Conservation (phyloP, 2,329 filamentous ascomycete species). For the Coleophoma crateriformis region DNA sequence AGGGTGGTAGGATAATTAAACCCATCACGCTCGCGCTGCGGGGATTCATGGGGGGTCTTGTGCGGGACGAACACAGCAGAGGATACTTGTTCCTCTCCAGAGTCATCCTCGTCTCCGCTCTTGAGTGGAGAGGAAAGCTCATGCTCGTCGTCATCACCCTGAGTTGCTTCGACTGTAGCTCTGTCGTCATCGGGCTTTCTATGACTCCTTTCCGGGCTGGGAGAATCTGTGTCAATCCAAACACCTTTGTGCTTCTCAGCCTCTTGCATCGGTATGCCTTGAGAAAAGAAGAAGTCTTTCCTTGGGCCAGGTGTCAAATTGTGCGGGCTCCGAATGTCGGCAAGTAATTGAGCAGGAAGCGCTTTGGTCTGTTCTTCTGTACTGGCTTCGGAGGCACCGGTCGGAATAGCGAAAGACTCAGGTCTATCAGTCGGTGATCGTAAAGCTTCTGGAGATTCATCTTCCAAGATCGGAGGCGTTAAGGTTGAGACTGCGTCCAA, state of each 20-base stretch:
- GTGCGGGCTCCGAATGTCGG: constrained; percentile 24
- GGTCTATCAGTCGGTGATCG: constrained; percentile 8
- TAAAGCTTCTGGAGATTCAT: background rate
- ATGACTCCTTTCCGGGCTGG: background rate
- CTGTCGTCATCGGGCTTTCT: too few species aligned
- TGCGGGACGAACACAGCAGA: constrained; percentile 80
- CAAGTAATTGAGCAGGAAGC: constrained; percentile 23
- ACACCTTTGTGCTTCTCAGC: constrained; percentile 17
- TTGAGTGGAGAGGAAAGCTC: constrained; percentile 10
- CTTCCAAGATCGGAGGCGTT: background rate
- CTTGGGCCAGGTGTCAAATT: constrained; percentile 23
- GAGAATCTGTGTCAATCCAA: constrained; percentile 1
- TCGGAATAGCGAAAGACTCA: constrained; percentile 20
- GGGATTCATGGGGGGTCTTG: constrained; percentile 44
- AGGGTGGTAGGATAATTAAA: constrained; percentile 3
- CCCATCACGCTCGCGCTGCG: constrained; percentile 24
- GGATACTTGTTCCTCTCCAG: constrained; percentile 80
- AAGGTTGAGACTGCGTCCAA: background rate
- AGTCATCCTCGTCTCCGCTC: constrained; percentile 43
- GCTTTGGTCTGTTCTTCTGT: constrained; percentile 13
- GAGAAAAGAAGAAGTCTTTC: constrained; percentile 25
- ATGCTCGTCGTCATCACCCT: constrained; percentile 34
- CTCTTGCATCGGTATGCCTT: constrained; percentile 23
- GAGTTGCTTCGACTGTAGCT: background rate
- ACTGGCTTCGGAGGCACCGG: constrained; percentile 10